Conservation (phyloP, 1,284 basidiomycete genomes). For the Moesziomyces globuligerus region DNA sequence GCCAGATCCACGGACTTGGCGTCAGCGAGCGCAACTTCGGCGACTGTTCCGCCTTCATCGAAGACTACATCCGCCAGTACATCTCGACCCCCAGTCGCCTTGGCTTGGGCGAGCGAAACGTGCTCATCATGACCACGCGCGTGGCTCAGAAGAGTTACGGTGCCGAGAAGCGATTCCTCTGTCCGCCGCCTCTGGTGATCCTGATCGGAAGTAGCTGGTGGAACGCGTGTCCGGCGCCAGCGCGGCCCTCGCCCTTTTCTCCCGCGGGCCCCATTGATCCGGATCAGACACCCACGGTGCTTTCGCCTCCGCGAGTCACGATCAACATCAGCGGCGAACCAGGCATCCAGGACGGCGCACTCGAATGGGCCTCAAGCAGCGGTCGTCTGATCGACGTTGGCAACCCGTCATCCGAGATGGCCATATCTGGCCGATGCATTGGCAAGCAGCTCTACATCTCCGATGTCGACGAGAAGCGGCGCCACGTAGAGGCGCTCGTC, state of each 20-base stretch:
- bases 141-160: slow-evolving; percentile 98
- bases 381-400: slow-evolving; percentile 83
- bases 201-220: slow-evolving; percentile 96
- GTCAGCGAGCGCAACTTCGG: slow-evolving; percentile 38
- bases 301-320: slow-evolving; percentile 81
- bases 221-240: slow-evolving; percentile 68
- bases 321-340: slow-evolving; percentile 91
- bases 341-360: slow-evolving; percentile 79
- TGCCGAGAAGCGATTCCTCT: slow-evolving; percentile 95
- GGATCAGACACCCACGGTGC: slow-evolving; percentile 71
- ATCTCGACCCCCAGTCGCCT: slow-evolving; percentile 84
- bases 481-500: slow-evolving; percentile 58
- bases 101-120: slow-evolving; percentile 88
- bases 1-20: slow-evolving; percentile 31
- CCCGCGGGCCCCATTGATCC: slow-evolving; percentile 12
- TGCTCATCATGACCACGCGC: slow-evolving; percentile 94
- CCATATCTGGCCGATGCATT: slow-evolving; percentile 77
- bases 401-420: slow-evolving; percentile 69
- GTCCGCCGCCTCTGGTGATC: slow-evolving; percentile 92
- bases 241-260: slow-evolving; percentile 64
- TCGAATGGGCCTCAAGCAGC: slow-evolving; percentile 83
- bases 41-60: slow-evolving; percentile 55
- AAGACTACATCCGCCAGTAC: slow-evolving; percentile 70
- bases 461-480: slow-evolving; percentile 72
- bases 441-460: slow-evolving; percentile 91